Conservation (phyloP, 371 early-diverging fungal species). For the Mycotypha africana region DNA sequence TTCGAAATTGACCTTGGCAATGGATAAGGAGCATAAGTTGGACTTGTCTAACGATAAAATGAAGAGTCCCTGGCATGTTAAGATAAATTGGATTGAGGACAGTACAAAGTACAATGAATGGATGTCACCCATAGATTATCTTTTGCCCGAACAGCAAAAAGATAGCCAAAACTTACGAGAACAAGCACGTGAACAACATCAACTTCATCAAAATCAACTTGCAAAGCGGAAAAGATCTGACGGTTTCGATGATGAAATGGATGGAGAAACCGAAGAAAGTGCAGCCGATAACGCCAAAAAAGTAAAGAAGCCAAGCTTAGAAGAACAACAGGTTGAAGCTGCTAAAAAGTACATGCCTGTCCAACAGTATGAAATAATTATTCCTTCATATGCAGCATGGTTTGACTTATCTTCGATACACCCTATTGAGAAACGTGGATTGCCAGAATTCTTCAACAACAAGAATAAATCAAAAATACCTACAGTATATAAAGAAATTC, state of each 20-base stretch:
- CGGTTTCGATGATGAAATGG: slow-evolving; percentile 2
- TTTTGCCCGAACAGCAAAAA: slow-evolving; percentile 11
- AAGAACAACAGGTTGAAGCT: slow-evolving; percentile 46
- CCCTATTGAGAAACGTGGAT: slow-evolving; percentile 82
- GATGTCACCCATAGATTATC: slow-evolving; percentile 68
- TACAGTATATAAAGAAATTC: slow-evolving; percentile 88
- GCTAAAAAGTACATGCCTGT: slow-evolving; percentile 61
- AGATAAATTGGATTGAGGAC: slow-evolving; percentile 65
- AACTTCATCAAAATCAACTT: slow-evolving; percentile 7
- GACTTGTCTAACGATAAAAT: slow-evolving; percentile 10
- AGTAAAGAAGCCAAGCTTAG: slow-evolving; percentile 7
- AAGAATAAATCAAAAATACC: slow-evolving; percentile 91
- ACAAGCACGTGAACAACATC: no score
- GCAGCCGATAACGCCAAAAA: slow-evolving; percentile 7
- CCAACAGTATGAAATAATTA: slow-evolving; percentile 78
- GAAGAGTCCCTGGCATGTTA: slow-evolving; percentile 57
- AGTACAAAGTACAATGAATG: slow-evolving; percentile 68
- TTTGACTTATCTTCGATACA: slow-evolving; percentile 78
- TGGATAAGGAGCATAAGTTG: slow-evolving; percentile 3
- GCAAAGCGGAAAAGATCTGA: slow-evolving; percentile 16
- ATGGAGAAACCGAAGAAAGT: not conserved
- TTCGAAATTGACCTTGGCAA: slow-evolving; percentile 2
- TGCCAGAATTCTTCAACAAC: slow-evolving; percentile 95
- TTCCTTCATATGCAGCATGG: slow-evolving; percentile 95
- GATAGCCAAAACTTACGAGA: no score